Percentiles rank a stretch among this genome's conserved stretches.
Evolutionary conservation across 139 green algal genomes (phyloP).

Genomic region (Tetradesmus lagerheimii): DNA sequence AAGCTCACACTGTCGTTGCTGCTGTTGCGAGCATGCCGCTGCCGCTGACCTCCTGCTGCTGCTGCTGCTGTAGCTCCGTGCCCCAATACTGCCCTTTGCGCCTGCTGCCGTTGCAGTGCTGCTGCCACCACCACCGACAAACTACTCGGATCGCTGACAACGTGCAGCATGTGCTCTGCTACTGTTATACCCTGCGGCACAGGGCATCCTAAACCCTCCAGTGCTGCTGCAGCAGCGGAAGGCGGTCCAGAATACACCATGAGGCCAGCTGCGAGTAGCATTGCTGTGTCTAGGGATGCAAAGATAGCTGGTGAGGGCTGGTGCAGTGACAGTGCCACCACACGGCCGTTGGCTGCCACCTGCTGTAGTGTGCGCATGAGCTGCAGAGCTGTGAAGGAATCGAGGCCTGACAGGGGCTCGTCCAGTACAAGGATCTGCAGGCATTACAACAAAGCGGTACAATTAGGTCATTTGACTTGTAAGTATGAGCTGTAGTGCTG

Average conservation of each 20-base stretch:
- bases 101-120: neutral
- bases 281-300: conserved; percentile 65
- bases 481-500: conserved; percentile 70
- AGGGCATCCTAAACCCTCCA: conserved; percentile 51
- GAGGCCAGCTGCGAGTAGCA: conserved; percentile 74
- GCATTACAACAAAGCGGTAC: neutral
- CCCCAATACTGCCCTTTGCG: neutral
- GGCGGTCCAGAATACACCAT: conserved; percentile 69
- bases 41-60: neutral
- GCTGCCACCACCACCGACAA: neutral
- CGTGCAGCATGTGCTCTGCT: conserved; percentile 66
- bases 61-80: neutral
- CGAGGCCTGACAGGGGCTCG: conserved; percentile 83
- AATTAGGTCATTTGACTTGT: neutral
- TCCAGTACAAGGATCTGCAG: conserved; percentile 62
- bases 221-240: conserved; percentile 42
- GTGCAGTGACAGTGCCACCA: conserved; percentile 85
- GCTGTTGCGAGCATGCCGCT: neutral
- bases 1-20: neutral
- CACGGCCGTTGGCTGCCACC: conserved; percentile 52
- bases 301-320: conserved; percentile 84
- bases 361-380: conserved; percentile 64
- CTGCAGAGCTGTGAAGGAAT: conserved; percentile 73
- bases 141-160: conserved; percentile 40
- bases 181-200: conserved; percentile 48